Base-by-base conservation (phyloP, 2,329 filamentous ascomycete species). In the Neonectria magnoliae region DNA sequence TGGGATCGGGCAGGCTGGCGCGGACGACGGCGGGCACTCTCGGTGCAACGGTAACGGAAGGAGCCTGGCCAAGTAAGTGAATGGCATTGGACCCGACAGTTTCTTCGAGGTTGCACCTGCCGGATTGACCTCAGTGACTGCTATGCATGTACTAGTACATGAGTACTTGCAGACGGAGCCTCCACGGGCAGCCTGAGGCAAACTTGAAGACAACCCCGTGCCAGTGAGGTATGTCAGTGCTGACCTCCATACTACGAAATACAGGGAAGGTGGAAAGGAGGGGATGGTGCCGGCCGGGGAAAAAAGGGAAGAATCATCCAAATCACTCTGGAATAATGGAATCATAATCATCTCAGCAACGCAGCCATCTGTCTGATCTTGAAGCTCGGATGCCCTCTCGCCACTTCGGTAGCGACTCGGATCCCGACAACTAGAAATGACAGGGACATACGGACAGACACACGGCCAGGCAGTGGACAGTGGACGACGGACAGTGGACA, bases 21-120 rank as follows among this genome's bases (percentile, higher is more conserved):
- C 48, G n/a, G 44, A 48, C 13, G 22, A 13, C 20, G 45, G 54
- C 27, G 48, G 31, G 31, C 50, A 22, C 42, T 50, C 48, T 51
- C 55, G 50, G 31, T 63, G 55, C 44, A 60, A 59, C 56, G 61
- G 56, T 59, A 52, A 54, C 55, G 60, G 50, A 53, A 45, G 44
- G 55, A 25, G 25, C 45, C 16, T 31, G 44, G 29, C 9, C 9
- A 25, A 25, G 25, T 5, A 25, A 25, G 25, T 25, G 25, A 25
- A 25, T 31, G 16, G 29, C 31, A 56, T 64, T 45, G 48, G 36
- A n/a, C 45, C 25, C 25, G 25, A 25, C 25, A 41, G 41, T 44
- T 36, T 36, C 33, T 36, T 36, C 33, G 5, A 13, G 52, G 51
- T 41, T 51, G 61, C 61, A 51, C 61, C 51, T 64, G 56, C 56